Conservation (phyloP, 2,329 filamentous ascomycete genomes). For the Exophiala bonariae region DNA sequence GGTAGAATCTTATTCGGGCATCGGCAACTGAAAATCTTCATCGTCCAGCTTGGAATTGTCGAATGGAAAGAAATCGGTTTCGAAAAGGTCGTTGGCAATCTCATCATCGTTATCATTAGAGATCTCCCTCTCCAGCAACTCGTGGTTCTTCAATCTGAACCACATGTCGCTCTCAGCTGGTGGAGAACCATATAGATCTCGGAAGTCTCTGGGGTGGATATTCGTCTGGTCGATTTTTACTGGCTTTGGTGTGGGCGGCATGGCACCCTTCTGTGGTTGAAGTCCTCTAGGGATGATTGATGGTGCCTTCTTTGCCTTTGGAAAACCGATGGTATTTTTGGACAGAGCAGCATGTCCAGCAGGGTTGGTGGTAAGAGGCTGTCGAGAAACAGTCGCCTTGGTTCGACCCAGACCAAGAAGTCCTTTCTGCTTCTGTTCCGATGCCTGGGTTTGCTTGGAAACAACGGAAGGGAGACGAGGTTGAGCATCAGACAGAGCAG, state of each 20-base stretch:
- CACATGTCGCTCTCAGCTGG: slow-evolving; percentile 46
- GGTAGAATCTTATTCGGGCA: slow-evolving; percentile 19
- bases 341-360: slow-evolving; percentile 67
- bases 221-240: slow-evolving; percentile 27
- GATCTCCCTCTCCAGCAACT: slow-evolving; percentile 37
- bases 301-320: slow-evolving; percentile 65
- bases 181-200: slow-evolving; percentile 43
- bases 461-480: slow-evolving; percentile 32
- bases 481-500: slow-evolving; percentile 36
- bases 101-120: slow-evolving; percentile 27
- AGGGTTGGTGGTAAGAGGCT: slow-evolving; percentile 56
- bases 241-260: slow-evolving; percentile 32
- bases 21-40: slow-evolving; percentile 26
- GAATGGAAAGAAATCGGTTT: slow-evolving; percentile 23
- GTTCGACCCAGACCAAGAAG: slow-evolving; percentile 26
- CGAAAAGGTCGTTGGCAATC: slow-evolving; percentile 29
- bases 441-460: slow-evolving; percentile 35
- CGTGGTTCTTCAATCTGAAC: slow-evolving; percentile 39
- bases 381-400: slow-evolving; percentile 34
- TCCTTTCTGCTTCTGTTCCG: slow-evolving; percentile 43
- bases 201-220: slow-evolving; percentile 43
- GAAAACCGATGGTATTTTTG: slow-evolving; percentile 81
- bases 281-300: slow-evolving; percentile 33
- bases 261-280: slow-evolving; percentile 17
- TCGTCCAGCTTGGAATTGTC: slow-evolving; percentile 30